Evolutionary conservation across 768 basidiomycete species (phyloP).

Genomic region (Boletus bicolor): DNA sequence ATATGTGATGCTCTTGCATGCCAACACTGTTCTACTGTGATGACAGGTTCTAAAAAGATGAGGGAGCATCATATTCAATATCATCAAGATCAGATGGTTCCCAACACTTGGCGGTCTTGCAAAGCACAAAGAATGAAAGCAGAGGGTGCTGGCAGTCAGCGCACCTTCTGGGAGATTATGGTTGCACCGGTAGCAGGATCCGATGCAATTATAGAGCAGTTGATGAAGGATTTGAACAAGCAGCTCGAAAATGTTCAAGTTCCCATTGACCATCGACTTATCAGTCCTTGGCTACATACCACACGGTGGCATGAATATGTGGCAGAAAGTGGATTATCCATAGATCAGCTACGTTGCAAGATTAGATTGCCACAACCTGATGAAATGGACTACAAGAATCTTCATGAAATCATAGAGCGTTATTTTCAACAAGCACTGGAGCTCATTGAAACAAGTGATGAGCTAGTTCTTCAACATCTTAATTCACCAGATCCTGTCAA

Average conservation of each 20-base stretch:
- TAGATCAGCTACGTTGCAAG: accelerated
- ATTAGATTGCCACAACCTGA: neutral
- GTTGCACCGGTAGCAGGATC: no score
- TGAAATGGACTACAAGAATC: neutral
- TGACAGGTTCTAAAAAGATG: neutral
- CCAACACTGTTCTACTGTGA: neutral
- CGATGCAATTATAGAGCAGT: neutral
- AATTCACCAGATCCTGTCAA: conserved; percentile 9
- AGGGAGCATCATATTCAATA: neutral
- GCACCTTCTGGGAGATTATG: neutral
- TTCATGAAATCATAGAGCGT: accelerated
- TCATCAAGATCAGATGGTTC: neutral
- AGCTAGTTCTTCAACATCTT: conserved; percentile 7
- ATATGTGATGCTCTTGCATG: neutral
- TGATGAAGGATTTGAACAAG: neutral
- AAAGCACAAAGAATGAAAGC: neutral
- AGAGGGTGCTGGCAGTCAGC: neutral
- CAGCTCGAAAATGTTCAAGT: neutral
- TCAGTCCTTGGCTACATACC: neutral
- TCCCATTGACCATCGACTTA: neutral
- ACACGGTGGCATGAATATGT: neutral
- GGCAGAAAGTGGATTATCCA: accelerated
- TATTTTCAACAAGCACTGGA: conserved; percentile 1
- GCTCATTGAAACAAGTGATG: neutral
- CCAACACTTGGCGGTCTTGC: neutral